Evolutionary conservation across 1,284 basidiomycete genomes (phyloP).

Genomic region (Rhodofomes roseus): DNA sequence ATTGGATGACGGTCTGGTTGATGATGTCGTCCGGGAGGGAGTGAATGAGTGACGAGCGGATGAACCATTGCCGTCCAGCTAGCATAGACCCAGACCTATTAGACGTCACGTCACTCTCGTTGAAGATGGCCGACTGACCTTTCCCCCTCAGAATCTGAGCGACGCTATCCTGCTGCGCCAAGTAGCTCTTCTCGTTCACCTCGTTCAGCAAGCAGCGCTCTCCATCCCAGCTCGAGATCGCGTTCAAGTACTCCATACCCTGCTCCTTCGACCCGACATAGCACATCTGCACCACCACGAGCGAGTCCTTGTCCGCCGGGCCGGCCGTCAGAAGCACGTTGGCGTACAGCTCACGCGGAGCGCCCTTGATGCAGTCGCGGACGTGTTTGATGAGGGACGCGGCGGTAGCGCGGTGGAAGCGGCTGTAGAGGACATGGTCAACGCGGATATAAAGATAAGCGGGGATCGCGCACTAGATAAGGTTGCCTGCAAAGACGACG

Average conservation of each 20-base stretch:
- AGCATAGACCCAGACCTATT: not conserved
- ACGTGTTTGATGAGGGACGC: slow-evolving; percentile 88
- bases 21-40: slow-evolving; percentile 85
- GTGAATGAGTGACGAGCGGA: slow-evolving; percentile 75
- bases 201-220: slow-evolving; percentile 81
- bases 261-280: slow-evolving; percentile 73
- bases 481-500: slow-evolving; percentile 85
- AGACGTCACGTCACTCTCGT: not conserved
- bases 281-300: slow-evolving; percentile 89
- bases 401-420: slow-evolving; percentile 80
- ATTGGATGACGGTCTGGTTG: slow-evolving; percentile 77
- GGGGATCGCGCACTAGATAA: slow-evolving; percentile 65
- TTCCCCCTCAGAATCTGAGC: slow-evolving; percentile 85
- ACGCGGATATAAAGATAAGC: not conserved
- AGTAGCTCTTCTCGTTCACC: slow-evolving; percentile 83
- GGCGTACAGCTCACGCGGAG: slow-evolving; percentile 82
- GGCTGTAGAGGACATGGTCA: slow-evolving; percentile 39
- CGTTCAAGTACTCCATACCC: slow-evolving; percentile 76
- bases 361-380: slow-evolving; percentile 87
- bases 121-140: slow-evolving; percentile 34
- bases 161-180: slow-evolving; percentile 86
- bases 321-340: slow-evolving; percentile 89
- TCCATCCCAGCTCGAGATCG: slow-evolving; percentile 85
- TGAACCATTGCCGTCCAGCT: slow-evolving; percentile 86
- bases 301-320: slow-evolving; percentile 73